Evolutionary conservation across 2,329 filamentous ascomycete genomes (phyloP).

Genomic region (Elsinoe batatas): DNA sequence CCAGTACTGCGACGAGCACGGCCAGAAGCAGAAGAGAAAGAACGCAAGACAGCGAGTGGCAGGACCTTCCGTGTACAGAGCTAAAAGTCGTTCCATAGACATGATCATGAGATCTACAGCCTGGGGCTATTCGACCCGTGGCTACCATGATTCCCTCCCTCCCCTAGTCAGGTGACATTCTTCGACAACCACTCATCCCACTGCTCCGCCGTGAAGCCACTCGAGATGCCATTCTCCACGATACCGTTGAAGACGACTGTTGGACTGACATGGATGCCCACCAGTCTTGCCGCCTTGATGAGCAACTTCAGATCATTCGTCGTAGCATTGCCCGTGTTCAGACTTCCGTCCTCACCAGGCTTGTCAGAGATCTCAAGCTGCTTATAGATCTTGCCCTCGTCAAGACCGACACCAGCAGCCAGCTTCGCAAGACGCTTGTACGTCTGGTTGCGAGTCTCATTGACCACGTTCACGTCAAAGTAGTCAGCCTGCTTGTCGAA

Average conservation of each 20-base stretch:
- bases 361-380: constrained; percentile 61
- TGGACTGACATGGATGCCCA: constrained; percentile 82
- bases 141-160: neutral
- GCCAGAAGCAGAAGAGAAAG: constrained; percentile 92
- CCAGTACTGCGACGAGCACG: constrained; percentile 88
- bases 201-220: constrained; percentile 66
- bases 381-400: constrained; percentile 58
- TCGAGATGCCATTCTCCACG: constrained; percentile 67
- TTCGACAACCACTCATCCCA: constrained; percentile 76
- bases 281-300: constrained; percentile 62
- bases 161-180: constrained; percentile 44
- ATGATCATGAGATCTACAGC: neutral
- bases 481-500: constrained; percentile 63
- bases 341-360: constrained; percentile 53
- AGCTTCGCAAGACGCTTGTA: constrained; percentile 70
- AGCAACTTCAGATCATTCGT: constrained; percentile 78
- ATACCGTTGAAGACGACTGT: constrained; percentile 80
- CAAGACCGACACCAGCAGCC: constrained; percentile 58
- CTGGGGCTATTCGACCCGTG: neutral
- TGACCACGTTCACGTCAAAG: constrained; percentile 76
- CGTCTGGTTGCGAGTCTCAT: constrained; percentile 74
- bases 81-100: constrained; percentile 16
- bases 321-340: constrained; percentile 73
- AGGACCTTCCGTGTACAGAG: constrained; percentile 69
- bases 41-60: constrained; percentile 95